These are phyloP conservation scores for Tylopilus cervinicoccineus DNA, from an alignment of 768 basidiomycete species.

Conservation along the genomic window DNA sequence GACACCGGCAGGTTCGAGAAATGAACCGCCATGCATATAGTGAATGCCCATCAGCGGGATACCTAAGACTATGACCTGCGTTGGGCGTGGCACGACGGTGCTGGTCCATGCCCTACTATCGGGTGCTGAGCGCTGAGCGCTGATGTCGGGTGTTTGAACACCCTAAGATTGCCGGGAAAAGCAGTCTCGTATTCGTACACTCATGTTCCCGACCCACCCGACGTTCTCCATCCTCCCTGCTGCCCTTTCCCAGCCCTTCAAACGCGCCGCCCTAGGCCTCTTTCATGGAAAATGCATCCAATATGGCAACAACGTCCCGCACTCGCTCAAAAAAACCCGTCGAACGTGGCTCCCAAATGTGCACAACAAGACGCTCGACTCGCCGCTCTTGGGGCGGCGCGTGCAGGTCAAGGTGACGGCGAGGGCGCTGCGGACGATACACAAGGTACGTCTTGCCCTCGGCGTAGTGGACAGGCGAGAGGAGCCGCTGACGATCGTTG, in stretches of 20 bases:
- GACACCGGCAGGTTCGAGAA: too few relatives aligned
- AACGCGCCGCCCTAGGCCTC: conserved; percentile 74
- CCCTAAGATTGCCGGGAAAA: background rate
- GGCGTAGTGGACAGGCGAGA: background rate
- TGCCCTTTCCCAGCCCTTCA: conserved; percentile 64
- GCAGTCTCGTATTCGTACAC: background rate
- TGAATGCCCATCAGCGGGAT: too few relatives aligned
- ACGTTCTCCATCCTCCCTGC: conserved; percentile 20
- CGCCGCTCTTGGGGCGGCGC: conserved; percentile 54
- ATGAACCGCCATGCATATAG: too few relatives aligned
- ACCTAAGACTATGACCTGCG: too few relatives aligned
- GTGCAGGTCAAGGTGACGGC: conserved; percentile 72
- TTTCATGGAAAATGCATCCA: conserved; percentile 80
- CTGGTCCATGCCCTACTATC: too few relatives aligned
- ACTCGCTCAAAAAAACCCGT: conserved; percentile 84
- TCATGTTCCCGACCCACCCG: conserved; percentile 23
- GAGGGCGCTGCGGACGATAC: conserved; percentile 73
- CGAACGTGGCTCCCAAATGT: conserved; percentile 88
- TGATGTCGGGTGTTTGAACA: too few relatives aligned
- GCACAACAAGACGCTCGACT: conserved; percentile 69
- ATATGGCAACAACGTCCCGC: conserved; percentile 86
- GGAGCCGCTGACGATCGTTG: background rate
- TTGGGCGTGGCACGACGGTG: too few relatives aligned
- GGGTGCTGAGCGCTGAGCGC: too few relatives aligned
- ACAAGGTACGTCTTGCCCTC: conserved; percentile 52